Evolutionary conservation across 2,329 filamentous ascomycete genomes (phyloP).

Genomic region (Xylariaceae sp.): DNA sequence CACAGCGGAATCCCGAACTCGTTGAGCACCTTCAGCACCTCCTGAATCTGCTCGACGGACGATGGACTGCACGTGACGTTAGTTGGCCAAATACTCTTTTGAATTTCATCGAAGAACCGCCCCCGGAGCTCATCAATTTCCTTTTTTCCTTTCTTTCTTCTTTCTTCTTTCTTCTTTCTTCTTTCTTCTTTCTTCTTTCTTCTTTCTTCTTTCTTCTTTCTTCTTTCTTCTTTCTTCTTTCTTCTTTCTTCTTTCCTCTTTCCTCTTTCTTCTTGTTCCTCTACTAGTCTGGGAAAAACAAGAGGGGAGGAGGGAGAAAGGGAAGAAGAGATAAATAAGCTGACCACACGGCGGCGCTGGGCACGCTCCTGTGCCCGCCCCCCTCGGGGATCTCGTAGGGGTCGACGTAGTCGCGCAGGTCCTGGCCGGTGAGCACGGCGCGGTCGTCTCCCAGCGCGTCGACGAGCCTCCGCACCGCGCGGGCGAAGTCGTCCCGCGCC

Average conservation of each 20-base stretch:
- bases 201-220: too few relatives aligned
- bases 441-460: conserved; percentile 27
- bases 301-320: too few relatives aligned
- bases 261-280: background rate
- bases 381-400: conserved; percentile 37
- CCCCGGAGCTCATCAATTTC: too few relatives aligned
- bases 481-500: conserved; percentile 27
- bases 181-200: too few relatives aligned
- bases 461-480: conserved; percentile 28
- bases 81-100: too few relatives aligned
- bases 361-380: conserved; percentile 30
- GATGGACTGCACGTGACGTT: conserved; percentile 18
- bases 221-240: too few relatives aligned
- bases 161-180: too few relatives aligned
- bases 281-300: too few relatives aligned
- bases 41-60: conserved; percentile 24
- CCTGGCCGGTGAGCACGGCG: conserved; percentile 31
- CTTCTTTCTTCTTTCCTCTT: conserved; percentile 1
- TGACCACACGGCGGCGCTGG: conserved; percentile 35
- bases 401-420: conserved; percentile 36
- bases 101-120: too few relatives aligned
- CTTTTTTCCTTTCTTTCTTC: too few relatives aligned
- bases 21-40: conserved; percentile 24
- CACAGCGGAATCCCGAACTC: conserved; percentile 21
- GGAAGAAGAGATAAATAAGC: conserved; percentile 1